Evolutionary conservation across 1,284 basidiomycete species (phyloP).

Genomic region (Farysia itapuensis): DNA sequence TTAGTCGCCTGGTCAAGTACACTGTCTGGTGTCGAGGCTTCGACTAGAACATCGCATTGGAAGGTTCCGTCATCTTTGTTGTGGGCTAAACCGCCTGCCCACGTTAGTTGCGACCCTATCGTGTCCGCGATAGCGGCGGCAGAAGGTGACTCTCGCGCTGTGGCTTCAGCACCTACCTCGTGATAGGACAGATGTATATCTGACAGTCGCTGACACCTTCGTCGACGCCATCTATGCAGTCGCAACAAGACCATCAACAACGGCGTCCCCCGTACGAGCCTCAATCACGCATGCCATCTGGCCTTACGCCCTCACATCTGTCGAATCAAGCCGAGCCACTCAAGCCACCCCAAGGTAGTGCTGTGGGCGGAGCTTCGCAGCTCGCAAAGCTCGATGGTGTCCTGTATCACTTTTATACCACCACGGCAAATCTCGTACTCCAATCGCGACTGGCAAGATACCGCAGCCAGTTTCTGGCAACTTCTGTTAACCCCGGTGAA

Average conservation of each 20-base stretch:
- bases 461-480: constrained; percentile 11
- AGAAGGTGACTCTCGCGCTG: no score
- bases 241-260: constrained; percentile 5
- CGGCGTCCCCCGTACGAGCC: constrained; percentile 7
- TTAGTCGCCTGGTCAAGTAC: no score
- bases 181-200: no score
- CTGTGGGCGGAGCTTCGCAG: constrained; percentile 7
- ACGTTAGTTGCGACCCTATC: no score
- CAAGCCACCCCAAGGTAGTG: constrained; percentile 5
- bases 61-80: no score
- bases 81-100: no score
- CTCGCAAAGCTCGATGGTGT: constrained; percentile 38
- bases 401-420: constrained; percentile 59
- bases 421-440: constrained; percentile 57
- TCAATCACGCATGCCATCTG: neutral
- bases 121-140: no score
- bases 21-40: no score
- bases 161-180: no score
- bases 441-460: constrained; percentile 51
- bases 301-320: neutral
- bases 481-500: neutral
- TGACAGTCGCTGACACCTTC: no score
- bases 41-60: no score
- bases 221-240: constrained; percentile 24
- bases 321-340: constrained; percentile 1